A percentile compares a stretch with the other conserved stretches of the same genome.
These are phyloP conservation scores for Phaeosphaeria sp. DNA, from an alignment of 2,329 filamentous ascomycete genomes.

Conservation along the genomic window DNA sequence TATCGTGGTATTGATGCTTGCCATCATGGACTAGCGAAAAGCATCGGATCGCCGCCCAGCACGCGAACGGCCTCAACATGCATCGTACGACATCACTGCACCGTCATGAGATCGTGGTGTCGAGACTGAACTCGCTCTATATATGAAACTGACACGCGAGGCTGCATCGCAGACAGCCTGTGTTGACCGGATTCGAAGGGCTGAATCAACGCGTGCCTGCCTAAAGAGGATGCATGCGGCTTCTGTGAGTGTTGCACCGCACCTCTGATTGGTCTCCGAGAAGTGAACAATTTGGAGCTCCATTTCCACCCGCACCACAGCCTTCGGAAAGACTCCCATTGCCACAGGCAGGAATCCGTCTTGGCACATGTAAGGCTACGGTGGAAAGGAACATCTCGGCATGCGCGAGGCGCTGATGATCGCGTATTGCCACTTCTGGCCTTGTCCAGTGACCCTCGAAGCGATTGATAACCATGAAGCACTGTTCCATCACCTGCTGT, in stretches of 20 bases:
- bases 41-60: background rate
- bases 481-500: background rate
- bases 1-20: background rate
- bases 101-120: too few relatives aligned
- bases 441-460: background rate
- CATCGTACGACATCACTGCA: too few relatives aligned
- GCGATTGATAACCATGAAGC: background rate
- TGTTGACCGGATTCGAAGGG: background rate
- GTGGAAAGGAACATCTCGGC: background rate
- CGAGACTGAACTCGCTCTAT: background rate
- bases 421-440: background rate
- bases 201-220: background rate
- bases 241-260: background rate
- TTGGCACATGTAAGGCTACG: slow-evolving; percentile 3
- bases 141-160: background rate
- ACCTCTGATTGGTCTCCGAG: background rate
- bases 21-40: background rate
- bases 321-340: background rate
- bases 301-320: slow-evolving; percentile 1
- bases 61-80: background rate
- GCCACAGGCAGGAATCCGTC: background rate
- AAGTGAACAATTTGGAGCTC: background rate
- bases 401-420: slow-evolving; percentile 1
- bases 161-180: background rate
- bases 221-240: slow-evolving; percentile 2